Evolutionary conservation across 108 stramenopile species (phyloP).

Genomic region (Nitzschia putrida): DNA sequence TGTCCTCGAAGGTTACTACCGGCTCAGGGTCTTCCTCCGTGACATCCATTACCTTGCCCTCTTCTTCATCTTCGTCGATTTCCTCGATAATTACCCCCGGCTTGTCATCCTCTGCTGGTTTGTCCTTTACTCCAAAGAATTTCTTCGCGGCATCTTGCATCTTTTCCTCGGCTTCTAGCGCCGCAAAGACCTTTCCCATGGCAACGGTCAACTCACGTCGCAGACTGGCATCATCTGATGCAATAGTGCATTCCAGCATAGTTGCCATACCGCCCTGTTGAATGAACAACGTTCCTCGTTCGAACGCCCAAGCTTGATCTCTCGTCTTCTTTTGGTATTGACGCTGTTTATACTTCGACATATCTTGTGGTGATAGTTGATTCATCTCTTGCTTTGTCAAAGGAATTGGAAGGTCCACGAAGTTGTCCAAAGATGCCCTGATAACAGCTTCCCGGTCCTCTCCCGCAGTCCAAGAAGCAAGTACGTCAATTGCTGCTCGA

Average conservation of each 20-base stretch:
- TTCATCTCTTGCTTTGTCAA: conserved; percentile 54
- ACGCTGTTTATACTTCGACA: conserved; percentile 67
- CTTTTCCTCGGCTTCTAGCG: conserved; percentile 47
- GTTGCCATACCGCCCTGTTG: conserved; percentile 57
- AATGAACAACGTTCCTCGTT: conserved; percentile 55
- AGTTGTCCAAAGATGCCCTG: conserved; percentile 50
- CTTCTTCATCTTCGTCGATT: conserved; percentile 53
- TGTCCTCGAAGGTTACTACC: conserved; percentile 29
- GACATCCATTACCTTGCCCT: conserved; percentile 34
- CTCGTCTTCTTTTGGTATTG: conserved; percentile 45
- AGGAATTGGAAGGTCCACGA: conserved; percentile 30
- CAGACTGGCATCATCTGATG: conserved; percentile 49
- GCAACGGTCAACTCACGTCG: conserved; percentile 65
- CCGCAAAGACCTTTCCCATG: conserved; percentile 45
- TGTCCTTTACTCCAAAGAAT: conserved; percentile 42
- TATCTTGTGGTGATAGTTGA: conserved; percentile 63
- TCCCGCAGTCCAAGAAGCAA: conserved; percentile 74
- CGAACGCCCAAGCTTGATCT: conserved; percentile 54
- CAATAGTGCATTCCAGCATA: conserved; percentile 48
- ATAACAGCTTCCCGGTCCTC: conserved; percentile 59
- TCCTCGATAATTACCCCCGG: conserved; percentile 68
- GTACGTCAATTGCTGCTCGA: conserved; percentile 72
- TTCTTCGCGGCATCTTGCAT: conserved; percentile 53
- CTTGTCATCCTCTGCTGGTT: conserved; percentile 32
- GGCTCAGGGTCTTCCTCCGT: conserved; percentile 21